Evolutionary conservation across 1,284 basidiomycete species (phyloP).

Genomic region (Apiotrichum domesticum): DNA sequence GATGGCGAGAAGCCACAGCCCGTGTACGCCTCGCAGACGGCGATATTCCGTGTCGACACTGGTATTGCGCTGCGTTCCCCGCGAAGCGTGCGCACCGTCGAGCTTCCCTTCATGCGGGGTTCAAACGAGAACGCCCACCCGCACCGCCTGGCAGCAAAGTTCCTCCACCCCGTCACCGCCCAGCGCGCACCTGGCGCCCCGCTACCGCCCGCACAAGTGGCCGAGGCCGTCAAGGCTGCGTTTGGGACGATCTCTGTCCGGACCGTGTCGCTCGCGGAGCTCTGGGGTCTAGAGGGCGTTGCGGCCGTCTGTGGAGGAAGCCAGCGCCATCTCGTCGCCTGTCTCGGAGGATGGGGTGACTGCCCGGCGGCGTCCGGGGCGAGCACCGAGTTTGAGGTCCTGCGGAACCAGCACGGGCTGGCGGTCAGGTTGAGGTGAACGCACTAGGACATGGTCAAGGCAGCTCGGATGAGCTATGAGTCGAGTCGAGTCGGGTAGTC

Average conservation of each 20-base stretch:
- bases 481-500: no score
- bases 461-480: background rate
- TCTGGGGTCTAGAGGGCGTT: conserved; percentile 64
- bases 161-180: conserved; percentile 49
- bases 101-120: conserved; percentile 45
- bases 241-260: conserved; percentile 55
- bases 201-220: conserved; percentile 52
- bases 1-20: conserved; percentile 26
- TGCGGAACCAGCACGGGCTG: conserved; percentile 4
- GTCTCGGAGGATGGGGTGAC: conserved; percentile 45
- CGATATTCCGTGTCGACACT: conserved; percentile 54
- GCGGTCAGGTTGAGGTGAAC: background rate
- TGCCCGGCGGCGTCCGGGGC: conserved; percentile 19
- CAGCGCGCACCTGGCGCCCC: conserved; percentile 36
- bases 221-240: conserved; percentile 51
- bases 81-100: conserved; percentile 41
- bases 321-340: conserved; percentile 37
- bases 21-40: conserved; percentile 66
- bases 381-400: background rate
- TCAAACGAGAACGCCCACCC: conserved; percentile 28
- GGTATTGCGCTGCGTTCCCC: conserved; percentile 43
- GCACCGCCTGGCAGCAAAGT: conserved; percentile 51
- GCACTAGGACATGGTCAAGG: background rate
- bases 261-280: conserved; percentile 54
- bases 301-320: conserved; percentile 59